Evolutionary conservation across 805 yeast genomes (phyloP).

Genomic region (Candida ovalis): DNA sequence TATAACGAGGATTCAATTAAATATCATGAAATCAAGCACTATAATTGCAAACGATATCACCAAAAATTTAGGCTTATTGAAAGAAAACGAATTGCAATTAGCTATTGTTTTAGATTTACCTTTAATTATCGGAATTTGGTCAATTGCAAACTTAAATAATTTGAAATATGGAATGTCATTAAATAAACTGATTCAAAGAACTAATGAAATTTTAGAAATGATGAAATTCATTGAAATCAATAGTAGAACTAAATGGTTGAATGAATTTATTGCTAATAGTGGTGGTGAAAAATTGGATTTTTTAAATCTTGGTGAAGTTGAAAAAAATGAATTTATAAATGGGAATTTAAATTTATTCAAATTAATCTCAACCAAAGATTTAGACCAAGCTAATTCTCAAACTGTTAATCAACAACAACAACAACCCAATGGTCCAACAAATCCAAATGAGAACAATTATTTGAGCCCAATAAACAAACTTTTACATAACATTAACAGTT

Average conservation of each 20-base stretch:
- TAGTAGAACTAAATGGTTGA: slow-evolving; percentile 58
- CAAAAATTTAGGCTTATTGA: slow-evolving; percentile 28
- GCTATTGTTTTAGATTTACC: slow-evolving; percentile 61
- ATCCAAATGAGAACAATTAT: slow-evolving; percentile 18
- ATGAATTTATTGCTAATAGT: slow-evolving; percentile 46
- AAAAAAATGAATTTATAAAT: slow-evolving; percentile 20
- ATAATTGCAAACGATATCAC: slow-evolving; percentile 30
- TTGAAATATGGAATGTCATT: slow-evolving; percentile 46
- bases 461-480: slow-evolving; percentile 29
- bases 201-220: slow-evolving; percentile 56
- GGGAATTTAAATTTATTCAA: slow-evolving; percentile 19
- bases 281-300: slow-evolving; percentile 28
- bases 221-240: slow-evolving; percentile 53
- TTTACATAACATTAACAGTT: slow-evolving; percentile 29
- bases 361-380: slow-evolving; percentile 8
- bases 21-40: slow-evolving; percentile 32
- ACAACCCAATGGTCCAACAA: slow-evolving; percentile 8
- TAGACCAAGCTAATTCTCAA: not conserved
- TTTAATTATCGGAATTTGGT: slow-evolving; percentile 61
- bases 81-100: slow-evolving; percentile 28
- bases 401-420: not conserved
- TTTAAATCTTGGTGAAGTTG: slow-evolving; percentile 23
- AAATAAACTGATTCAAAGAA: slow-evolving; percentile 35
- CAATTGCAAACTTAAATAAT: slow-evolving; percentile 59
- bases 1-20: slow-evolving; percentile 36